Evolutionary conservation across 2,329 filamentous ascomycete genomes (phyloP), one percentile per base, ranked within the genome.

Genomic region (Harringtonia lauricola): DNA sequence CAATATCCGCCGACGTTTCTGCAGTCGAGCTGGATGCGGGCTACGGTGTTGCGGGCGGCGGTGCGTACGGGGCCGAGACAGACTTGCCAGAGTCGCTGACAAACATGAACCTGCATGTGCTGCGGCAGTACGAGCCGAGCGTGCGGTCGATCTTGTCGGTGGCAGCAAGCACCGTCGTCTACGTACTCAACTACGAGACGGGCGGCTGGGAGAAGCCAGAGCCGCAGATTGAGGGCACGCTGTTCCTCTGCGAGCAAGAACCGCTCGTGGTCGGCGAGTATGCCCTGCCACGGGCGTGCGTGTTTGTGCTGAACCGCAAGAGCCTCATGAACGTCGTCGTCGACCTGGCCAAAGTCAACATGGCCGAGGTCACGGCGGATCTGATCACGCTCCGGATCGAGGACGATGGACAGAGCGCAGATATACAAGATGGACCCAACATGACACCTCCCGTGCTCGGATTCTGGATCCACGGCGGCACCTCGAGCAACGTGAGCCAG

Each of bases 141-240:
- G 78, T 95, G 51, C 69, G 70, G 46, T 67, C 72, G 42, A 87
- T 95, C 57, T 70, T 87, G 50, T 82, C 83, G 49, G 83, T 92
- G 52, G 87, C 87, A 7, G 82, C 85, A 28, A 94, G 90, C 55
- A 84, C 85, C 22, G 86, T 92, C 30, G 74, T 95, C 52, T 96
- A 95, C 68, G 76, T 74, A 39, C 92, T 94, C 65, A 76, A 72
- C 49, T 70, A 76, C 38, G 63, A 70, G 5, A 71, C 77, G 3
- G 67, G 74, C 42, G 65, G 70, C 47, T 96, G 92, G 92, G 84
- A 92, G 58, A 94, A 94, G 67, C 76, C 76, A 37, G 84, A 81
- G 44, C 49, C 49, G 26, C 44, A 41, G 34, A 74, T 89, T 12
- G 89, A 95, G 63, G 92, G 92, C 33, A 85, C 86, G 13, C 68